Evolutionary conservation across 2,329 filamentous ascomycete species (phyloP), one percentile per base, ranked within the genome.

Genomic region (Pleoardoris graminearum): DNA sequence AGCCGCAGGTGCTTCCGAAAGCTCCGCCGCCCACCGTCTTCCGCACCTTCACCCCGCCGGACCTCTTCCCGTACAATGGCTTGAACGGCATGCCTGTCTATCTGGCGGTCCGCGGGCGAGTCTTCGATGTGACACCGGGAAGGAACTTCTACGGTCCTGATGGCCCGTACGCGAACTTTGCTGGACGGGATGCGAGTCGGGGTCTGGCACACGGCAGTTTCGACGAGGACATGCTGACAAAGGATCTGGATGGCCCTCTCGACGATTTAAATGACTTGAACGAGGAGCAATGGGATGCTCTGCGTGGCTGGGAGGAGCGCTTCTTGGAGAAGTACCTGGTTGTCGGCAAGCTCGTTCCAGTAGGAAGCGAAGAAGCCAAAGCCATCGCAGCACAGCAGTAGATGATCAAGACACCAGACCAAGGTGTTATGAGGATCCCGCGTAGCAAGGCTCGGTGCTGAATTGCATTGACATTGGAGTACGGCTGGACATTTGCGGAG

Each of bases 81-180:
- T 77, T 80, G 49, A 82, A 89, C 66, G 82, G 81, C 65, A 79
- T 78, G 61, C 90, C 90, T 44, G 90, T 97, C 51, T 96, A 90
- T 76, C 83, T 99, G 43, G 89, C 91, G n/a, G 91, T 97, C 16
- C 89, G 91, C 36, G 92, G 94, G 47, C 86, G 85, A 45, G 87
- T 97, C 58, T 97, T 97, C 72, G 94, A 99, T 71, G 93, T 97
- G 21, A 85, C 87, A 0, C 78, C 85, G 12, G 93, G 94, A 21
- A 85, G 88, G 68, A 92, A 95, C 79, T 97, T 97, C 75, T 99
- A 99, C 77, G 94, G 94, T 3, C 94, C 94, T 17, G 92, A 91
- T 11, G 93, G 93, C 0, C 91, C 93, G 1, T 99, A 99, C 74
- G 87, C 87, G 73, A 97, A 97, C 78, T 99, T 99, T 70, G 94